Conservation (phyloP, 202 grass and related monocot genomes). For the Bolboschoenoplectus hybrid region DNA sequence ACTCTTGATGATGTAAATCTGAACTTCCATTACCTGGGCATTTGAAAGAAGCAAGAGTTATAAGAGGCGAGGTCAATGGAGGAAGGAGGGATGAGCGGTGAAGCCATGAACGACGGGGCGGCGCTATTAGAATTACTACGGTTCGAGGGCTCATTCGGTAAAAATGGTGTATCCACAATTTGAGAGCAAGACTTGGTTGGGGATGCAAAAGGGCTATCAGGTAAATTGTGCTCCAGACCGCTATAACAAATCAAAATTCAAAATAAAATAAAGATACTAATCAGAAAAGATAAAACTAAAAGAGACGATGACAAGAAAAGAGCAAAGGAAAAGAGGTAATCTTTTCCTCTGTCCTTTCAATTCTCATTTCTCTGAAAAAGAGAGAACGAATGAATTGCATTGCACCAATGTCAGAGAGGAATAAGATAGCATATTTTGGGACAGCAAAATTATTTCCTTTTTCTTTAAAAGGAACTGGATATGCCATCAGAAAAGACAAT, state of each 20-base stretch:
- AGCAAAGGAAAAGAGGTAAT: constrained; percentile 38
- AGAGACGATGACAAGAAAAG: constrained; percentile 33
- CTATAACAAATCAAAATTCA: constrained; percentile 49
- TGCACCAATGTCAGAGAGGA: constrained; percentile 20
- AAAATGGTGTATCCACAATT: constrained; percentile 25
- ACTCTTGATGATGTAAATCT: not conserved
- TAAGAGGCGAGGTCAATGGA: constrained; percentile 61
- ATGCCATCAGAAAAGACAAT: constrained; percentile 33
- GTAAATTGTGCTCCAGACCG: constrained; percentile 67
- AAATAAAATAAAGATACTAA: constrained; percentile 43
- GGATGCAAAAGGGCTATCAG: constrained; percentile 75
- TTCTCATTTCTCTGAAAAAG: constrained; percentile 35
- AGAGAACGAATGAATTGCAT: constrained; percentile 7
- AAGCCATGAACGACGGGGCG: constrained; percentile 41
- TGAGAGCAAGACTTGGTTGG: constrained; percentile 59
- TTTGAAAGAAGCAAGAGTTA: constrained; percentile 79
- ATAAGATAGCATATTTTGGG: constrained; percentile 23
- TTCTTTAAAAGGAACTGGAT: constrained; percentile 35
- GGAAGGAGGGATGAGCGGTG: constrained; percentile 53
- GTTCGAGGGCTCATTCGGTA: constrained; percentile 28
- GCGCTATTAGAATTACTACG: constrained; percentile 37
- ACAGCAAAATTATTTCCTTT: constrained; percentile 21
- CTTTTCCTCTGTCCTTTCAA: constrained; percentile 37
- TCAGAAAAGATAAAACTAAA: constrained; percentile 25
- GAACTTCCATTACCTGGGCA: constrained; percentile 59